Base-by-base conservation (phyloP, 2,329 filamentous ascomycete species). In the Aspergillus spinulosporus region DNA sequence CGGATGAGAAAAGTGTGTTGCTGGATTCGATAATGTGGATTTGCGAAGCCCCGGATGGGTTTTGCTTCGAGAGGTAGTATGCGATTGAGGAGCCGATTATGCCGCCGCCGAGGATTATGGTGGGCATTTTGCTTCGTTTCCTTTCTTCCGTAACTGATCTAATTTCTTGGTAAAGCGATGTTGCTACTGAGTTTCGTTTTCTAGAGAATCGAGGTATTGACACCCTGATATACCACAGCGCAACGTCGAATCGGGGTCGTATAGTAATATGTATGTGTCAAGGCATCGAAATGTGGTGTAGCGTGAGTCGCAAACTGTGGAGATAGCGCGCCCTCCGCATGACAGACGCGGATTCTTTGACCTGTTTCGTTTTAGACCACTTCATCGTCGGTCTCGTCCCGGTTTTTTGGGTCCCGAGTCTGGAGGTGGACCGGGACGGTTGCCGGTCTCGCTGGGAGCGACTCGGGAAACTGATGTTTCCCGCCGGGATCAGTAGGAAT, bases 51-150 rank as follows among this genome's bases (percentile, higher is more conserved):
- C 63, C 56, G 3, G 39, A 3, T 6, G 39, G 15, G 49, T 29
- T 62, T 32, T 54, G 73, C 45, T 68, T 62, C 5, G 85, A 83
- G 32, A 92, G 81, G 68, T 89, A 90, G 72, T 87, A 90, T n/a
- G 87, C 87, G 8, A 85, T 88, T 1, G 86, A 85, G 34, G 84
- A 75, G 57, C 88, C 87, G 51, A 90, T 88, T 64, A 90, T 88
- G 45, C 88, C 87, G 44, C 84, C 81, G 54, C 88, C 88, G 36
- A 90, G 70, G 50, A 90, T 88, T 11, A 89, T 80, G 1, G 84
- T 89, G 9, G 78, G 69, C 63, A 82, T 76, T 71, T 74, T 79
- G 26, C 31, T 31, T 26, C 9, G 4, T 39, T 5, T n/a, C 43
- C 14, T 11, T 40, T 26, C 29, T 28, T 21, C 21, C 21, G 21